Conservation (phyloP, 768 basidiomycete genomes). For the Infundibulicybe gibba region DNA sequence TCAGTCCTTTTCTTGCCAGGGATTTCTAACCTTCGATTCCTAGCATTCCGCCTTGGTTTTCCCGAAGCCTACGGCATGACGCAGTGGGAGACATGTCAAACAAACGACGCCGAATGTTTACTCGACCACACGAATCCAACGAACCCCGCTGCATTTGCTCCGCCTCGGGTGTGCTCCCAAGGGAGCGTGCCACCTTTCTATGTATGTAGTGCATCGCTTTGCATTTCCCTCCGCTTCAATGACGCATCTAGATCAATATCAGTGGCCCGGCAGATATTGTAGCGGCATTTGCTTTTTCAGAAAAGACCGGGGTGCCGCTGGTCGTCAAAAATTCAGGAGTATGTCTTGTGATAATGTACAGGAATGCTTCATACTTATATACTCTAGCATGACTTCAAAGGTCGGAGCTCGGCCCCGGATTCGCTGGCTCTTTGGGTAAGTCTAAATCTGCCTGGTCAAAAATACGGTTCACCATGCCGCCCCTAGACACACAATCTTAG, state of each 20-base stretch:
- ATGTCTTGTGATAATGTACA: conserved; percentile 1
- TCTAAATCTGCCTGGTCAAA: neutral
- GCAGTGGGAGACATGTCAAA: neutral
- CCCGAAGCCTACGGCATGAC: neutral
- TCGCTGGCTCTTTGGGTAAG: conserved; percentile 32
- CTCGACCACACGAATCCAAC: neutral
- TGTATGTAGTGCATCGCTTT: neutral
- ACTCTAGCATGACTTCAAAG: conserved; percentile 36
- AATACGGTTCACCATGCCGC: neutral
- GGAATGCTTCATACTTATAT: neutral
- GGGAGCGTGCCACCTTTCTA: neutral
- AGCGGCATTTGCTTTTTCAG: conserved; percentile 33
- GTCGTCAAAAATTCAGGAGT: conserved; percentile 33
- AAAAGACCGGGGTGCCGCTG: conserved; percentile 28
- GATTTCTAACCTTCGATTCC: neutral
- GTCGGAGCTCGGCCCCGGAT: conserved; percentile 37
- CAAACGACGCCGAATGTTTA: neutral
- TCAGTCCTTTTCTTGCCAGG: neutral
- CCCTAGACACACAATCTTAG: conserved; percentile 27
- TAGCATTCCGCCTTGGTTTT: neutral
- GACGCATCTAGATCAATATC: conserved; percentile 23
- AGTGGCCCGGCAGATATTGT: conserved; percentile 32
- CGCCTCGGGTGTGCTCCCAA: neutral
- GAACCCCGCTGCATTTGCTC: neutral
- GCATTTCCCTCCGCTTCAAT: neutral